Evolutionary conservation across 140 eudicot species (phyloP).

Genomic region (Artemisia princeps): DNA sequence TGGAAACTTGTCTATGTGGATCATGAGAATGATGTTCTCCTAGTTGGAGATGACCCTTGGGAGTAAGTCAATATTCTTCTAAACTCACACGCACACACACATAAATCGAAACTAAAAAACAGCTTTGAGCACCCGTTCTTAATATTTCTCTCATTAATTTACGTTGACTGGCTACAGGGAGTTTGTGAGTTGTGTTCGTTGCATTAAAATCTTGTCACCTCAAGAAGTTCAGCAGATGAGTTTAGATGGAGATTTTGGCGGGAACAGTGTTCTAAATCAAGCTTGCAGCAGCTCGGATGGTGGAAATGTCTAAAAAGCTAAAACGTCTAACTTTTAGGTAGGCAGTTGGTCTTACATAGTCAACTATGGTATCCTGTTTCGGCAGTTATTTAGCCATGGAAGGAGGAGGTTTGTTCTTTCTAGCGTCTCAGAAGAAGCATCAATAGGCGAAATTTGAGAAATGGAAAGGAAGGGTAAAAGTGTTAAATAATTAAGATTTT

Average conservation of each 20-base stretch:
- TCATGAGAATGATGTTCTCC: slow-evolving; percentile 72
- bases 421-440: slow-evolving; percentile 10
- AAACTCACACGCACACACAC: too few relatives aligned
- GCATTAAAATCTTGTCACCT: slow-evolving; percentile 81
- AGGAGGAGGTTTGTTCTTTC: background rate
- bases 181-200: slow-evolving; percentile 71
- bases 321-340: slow-evolving; percentile 22
- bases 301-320: slow-evolving; percentile 41
- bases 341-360: slow-evolving; percentile 15
- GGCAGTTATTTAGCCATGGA: slow-evolving; percentile 9
- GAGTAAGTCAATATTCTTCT: slow-evolving; percentile 47
- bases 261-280: slow-evolving; percentile 52
- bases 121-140: background rate
- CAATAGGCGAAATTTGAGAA: slow-evolving; percentile 10
- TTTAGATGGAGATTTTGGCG: slow-evolving; percentile 80
- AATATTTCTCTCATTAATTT: background rate
- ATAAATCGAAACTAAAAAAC: background rate
- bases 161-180: slow-evolving; percentile 43
- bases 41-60: slow-evolving; percentile 95
- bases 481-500: background rate
- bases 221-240: slow-evolving; percentile 91
- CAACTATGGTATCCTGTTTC: slow-evolving; percentile 14
- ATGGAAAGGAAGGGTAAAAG: slow-evolving; percentile 4
- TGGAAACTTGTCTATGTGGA: slow-evolving; percentile 89
- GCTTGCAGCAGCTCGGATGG: slow-evolving; percentile 87